Evolutionary conservation across 495 filamentous ascomycete genomes (phyloP).

Genomic region (Penicillium paxilli): DNA sequence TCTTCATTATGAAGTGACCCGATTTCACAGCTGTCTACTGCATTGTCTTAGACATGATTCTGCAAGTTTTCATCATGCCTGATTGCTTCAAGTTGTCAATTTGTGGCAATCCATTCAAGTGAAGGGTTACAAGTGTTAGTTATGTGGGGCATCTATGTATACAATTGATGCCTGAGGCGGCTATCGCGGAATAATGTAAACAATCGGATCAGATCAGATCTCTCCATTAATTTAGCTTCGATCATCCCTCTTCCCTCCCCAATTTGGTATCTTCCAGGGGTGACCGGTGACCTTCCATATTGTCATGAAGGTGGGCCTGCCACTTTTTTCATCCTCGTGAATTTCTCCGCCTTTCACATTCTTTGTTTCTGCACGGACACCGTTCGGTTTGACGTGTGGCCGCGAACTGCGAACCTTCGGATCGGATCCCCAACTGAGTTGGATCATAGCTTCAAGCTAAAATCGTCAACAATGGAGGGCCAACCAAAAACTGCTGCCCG

Average conservation of each 20-base stretch:
- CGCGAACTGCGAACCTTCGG: too few species aligned
- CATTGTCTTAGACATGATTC: too few species aligned
- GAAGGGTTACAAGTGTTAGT: too few species aligned
- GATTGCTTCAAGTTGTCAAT: too few species aligned
- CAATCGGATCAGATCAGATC: constrained; percentile 8
- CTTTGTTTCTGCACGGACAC: constrained; percentile 5
- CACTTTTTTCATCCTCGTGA: constrained; percentile 3
- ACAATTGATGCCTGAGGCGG: constrained; percentile 24
- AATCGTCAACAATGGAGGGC: constrained; percentile 35
- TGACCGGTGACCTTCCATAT: not conserved
- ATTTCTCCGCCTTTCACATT: constrained; percentile 10
- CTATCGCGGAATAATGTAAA: constrained; percentile 26
- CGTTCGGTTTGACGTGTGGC: constrained; percentile 8
- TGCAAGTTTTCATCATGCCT: too few species aligned
- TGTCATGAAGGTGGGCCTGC: not conserved
- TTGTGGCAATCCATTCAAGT: too few species aligned
- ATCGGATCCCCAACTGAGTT: too few species aligned
- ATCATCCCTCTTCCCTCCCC: constrained; percentile 1
- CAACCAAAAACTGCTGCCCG: constrained; percentile 29
- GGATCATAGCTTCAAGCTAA: too few species aligned
- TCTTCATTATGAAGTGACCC: too few species aligned
- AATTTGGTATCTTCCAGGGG: not conserved
- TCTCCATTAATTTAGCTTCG: constrained; percentile 7
- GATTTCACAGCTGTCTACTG: too few species aligned
- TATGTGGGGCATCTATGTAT: too few species aligned